Evolutionary conservation across 306 rosid species (phyloP).

Genomic region (Begonia loranthoides): DNA sequence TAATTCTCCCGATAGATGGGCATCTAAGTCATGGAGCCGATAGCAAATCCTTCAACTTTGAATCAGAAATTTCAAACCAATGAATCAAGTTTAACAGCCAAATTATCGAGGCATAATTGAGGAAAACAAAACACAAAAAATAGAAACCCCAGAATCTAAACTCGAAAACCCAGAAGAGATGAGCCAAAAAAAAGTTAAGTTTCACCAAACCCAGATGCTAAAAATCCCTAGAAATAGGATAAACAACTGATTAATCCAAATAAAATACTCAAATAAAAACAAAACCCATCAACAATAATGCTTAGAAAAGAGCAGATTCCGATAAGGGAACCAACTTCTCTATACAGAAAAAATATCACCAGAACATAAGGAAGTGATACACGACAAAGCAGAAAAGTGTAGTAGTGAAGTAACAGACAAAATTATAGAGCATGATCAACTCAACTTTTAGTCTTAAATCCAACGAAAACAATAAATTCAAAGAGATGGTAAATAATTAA

Average conservation of each 20-base stretch:
- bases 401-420: not conserved
- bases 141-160: not conserved
- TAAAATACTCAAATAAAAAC: no score
- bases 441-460: constrained; percentile 1
- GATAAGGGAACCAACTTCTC: constrained; percentile 3
- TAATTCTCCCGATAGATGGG: constrained; percentile 81
- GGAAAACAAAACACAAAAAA: not conserved
- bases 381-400: constrained; percentile 7
- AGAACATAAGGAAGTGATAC: constrained; percentile 10
- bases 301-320: not conserved
- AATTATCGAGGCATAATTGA: not conserved
- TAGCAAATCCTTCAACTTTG: constrained; percentile 48
- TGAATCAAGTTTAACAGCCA: not conserved
- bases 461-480: not conserved
- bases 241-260: not conserved
- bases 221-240: not conserved
- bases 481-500: not conserved
- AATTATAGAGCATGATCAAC: constrained; percentile 3
- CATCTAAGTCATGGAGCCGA: constrained; percentile 93
- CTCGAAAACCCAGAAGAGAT: not conserved
- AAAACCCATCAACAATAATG: not conserved
- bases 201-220: not conserved
- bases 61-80: not conserved
- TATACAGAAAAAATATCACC: not conserved
- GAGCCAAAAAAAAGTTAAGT: not conserved